Percentiles rank a stretch among this genome's conserved stretches.
Conservation (phyloP, 495 filamentous ascomycete species). For the Xylaria sp. region DNA sequence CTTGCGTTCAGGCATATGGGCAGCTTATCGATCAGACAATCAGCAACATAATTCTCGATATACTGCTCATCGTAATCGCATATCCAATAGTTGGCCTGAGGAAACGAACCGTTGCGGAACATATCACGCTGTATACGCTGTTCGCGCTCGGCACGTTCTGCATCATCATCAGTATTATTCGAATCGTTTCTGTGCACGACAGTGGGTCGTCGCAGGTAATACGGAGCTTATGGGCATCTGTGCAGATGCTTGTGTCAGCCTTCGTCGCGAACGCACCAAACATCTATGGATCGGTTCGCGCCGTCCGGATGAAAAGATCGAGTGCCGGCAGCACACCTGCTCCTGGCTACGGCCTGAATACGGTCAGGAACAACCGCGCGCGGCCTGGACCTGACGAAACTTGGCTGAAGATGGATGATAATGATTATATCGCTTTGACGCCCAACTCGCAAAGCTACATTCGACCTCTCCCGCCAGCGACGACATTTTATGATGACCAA, state of each 20-base stretch:
- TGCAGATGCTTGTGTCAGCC: constrained; percentile 51
- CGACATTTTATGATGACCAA: constrained; percentile 23
- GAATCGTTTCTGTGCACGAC: constrained; percentile 43
- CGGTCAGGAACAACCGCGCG: constrained; percentile 21
- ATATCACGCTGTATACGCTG: constrained; percentile 46
- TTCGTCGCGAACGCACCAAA: constrained; percentile 55
- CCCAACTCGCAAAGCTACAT: constrained; percentile 12
- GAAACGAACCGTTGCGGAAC: constrained; percentile 38
- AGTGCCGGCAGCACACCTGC: constrained; percentile 18
- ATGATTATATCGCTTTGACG: constrained; percentile 20
- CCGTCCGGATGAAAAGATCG: constrained; percentile 31
- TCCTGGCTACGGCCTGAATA: constrained; percentile 13
- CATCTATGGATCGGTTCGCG: constrained; percentile 45
- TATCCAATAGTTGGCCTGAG: constrained; percentile 48
- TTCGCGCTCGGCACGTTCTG: constrained; percentile 54
- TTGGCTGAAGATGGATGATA: constrained; percentile 39
- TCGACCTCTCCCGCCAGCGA: constrained; percentile 15
- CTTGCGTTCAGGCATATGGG: constrained; percentile 48
- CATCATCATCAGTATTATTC: constrained; percentile 50
- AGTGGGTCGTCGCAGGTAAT: constrained; percentile 47
- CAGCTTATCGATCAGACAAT: constrained; percentile 50
- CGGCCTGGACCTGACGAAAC: constrained; percentile 28
- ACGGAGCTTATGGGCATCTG: constrained; percentile 51
- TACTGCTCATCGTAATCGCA: constrained; percentile 52
- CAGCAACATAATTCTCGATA: constrained; percentile 52